Evolutionary conservation across 1,284 basidiomycete genomes (phyloP), one percentile per base, ranked within the genome.

Genomic region (Cryptococcus sp.): DNA sequence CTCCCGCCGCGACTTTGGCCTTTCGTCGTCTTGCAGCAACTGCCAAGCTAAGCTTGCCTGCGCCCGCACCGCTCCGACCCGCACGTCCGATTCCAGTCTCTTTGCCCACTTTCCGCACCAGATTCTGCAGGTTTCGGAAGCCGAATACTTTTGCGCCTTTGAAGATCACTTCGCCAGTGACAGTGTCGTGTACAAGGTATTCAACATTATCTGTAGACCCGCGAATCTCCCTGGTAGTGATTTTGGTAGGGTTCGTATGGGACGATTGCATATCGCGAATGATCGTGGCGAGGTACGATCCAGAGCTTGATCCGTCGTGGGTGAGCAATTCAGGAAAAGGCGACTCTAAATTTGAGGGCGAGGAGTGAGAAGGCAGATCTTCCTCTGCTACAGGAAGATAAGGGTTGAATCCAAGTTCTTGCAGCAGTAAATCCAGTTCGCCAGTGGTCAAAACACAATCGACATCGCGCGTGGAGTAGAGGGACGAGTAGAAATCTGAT

Each of bases 401-500:
- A 82, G 39, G 95, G 70, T 96, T 88, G 82, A 91, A 92, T 7
- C 82, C 85, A 64, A 89, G 87, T 63, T 93, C 91, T 19, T 81
- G 81, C 80, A 98, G 88, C 61, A 99, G 84, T 38, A 88, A 79
- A 68, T 94, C 89, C 46, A 99, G 83, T 78, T 99, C 96, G 44
- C 93, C 93, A 0, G 96, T 98, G 10, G 96, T 99, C 65, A 99
- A 85, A 20, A 99, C 96, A 73, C 93, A 97, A 79, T 99, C 96
- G 44, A 97, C 92, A 63, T 99, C 95, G 57, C 93, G 84, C 7
- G 91, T 91, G 63, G 85, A 82, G 78, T 88, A 88, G 4, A 83
- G 68, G 17, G 87, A 87, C 59, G 87, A 87, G 75, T 91, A 91
- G 74, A 96, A 97, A 73, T 96, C 93, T 48, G 87, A 83, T 25